A percentile compares a stretch with the other conserved stretches of the same genome.
Conservation (phyloP, 1,284 basidiomycete genomes). For the Trichosporon asahii region DNA sequence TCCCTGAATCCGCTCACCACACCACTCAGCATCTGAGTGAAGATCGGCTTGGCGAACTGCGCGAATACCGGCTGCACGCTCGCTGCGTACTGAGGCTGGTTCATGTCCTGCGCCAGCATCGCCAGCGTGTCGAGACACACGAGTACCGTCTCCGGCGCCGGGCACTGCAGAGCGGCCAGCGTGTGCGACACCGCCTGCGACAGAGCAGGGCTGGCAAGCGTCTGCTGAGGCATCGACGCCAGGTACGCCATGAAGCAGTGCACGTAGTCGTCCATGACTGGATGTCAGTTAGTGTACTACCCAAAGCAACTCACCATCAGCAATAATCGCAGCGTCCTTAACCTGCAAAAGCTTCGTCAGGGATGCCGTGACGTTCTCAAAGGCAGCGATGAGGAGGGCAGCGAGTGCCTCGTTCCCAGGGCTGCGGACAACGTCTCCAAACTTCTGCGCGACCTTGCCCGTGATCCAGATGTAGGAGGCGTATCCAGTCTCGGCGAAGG, state of each 20-base stretch:
- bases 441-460: constrained; percentile 72
- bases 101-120: constrained; percentile 63
- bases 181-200: constrained; percentile 69
- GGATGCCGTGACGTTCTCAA: constrained; percentile 69
- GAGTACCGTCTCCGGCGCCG: constrained; percentile 75
- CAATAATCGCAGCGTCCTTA: constrained; percentile 66
- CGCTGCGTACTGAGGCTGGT: constrained; percentile 53
- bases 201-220: constrained; percentile 73
- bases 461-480: constrained; percentile 93
- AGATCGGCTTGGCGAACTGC: constrained; percentile 70
- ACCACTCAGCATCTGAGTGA: constrained; percentile 70
- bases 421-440: constrained; percentile 57
- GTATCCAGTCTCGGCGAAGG: constrained; percentile 77
- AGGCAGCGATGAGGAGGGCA: constrained; percentile 61
- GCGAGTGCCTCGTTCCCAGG: constrained; percentile 54
- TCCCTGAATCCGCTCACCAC: constrained; percentile 84
- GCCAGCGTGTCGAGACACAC: constrained; percentile 77
- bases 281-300: constrained; percentile 15
- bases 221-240: constrained; percentile 64
- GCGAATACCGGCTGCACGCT: constrained; percentile 62
- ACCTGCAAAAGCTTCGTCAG: constrained; percentile 65
- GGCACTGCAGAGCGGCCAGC: constrained; percentile 71
- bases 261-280: constrained; percentile 93
- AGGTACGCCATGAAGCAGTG: constrained; percentile 73
- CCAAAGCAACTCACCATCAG: constrained; percentile 64